Conservation (phyloP, 495 filamentous ascomycete species). For the Neurospora africana region DNA sequence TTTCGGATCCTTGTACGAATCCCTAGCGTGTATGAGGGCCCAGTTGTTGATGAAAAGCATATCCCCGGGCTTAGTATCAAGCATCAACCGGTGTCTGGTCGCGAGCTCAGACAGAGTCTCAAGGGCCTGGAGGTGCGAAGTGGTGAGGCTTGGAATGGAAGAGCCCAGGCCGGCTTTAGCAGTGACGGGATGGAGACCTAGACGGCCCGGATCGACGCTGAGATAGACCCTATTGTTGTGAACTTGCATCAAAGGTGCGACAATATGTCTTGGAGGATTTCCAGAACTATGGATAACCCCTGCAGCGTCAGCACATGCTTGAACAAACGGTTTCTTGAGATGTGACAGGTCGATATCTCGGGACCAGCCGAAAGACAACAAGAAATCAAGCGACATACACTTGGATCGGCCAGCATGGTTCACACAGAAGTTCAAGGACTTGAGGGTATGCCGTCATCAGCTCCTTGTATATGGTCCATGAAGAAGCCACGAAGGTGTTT, state of each 20-base stretch:
- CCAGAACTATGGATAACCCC: constrained; percentile 21
- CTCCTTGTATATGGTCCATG: constrained; percentile 29
- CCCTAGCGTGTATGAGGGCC: constrained; percentile 46
- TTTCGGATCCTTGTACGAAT: constrained; percentile 32
- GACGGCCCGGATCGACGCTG: constrained; percentile 32
- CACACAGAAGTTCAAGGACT: constrained; percentile 19
- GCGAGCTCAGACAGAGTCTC: constrained; percentile 23
- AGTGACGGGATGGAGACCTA: constrained; percentile 30
- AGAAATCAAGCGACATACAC: constrained; percentile 19
- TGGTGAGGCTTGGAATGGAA: constrained; percentile 23
- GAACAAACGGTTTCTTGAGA: neutral
- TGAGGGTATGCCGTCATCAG: constrained; percentile 21
- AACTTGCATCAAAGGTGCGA: constrained; percentile 29
- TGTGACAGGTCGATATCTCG: neutral
- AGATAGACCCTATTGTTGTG: constrained; percentile 24
- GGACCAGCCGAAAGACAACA: neutral
- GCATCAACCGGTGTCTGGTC: constrained; percentile 19
- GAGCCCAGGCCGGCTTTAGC: constrained; percentile 1
- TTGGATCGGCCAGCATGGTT: constrained; percentile 32
- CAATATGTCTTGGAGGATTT: constrained; percentile 21
- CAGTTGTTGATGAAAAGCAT: constrained; percentile 56
- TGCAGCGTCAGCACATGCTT: neutral
- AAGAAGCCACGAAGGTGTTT: constrained; percentile 32
- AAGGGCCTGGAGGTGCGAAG: constrained; percentile 27
- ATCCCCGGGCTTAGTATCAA: constrained; percentile 47